Evolutionary conservation across 805 yeast species (phyloP).

Genomic region (Lipomyces mesembrius): DNA sequence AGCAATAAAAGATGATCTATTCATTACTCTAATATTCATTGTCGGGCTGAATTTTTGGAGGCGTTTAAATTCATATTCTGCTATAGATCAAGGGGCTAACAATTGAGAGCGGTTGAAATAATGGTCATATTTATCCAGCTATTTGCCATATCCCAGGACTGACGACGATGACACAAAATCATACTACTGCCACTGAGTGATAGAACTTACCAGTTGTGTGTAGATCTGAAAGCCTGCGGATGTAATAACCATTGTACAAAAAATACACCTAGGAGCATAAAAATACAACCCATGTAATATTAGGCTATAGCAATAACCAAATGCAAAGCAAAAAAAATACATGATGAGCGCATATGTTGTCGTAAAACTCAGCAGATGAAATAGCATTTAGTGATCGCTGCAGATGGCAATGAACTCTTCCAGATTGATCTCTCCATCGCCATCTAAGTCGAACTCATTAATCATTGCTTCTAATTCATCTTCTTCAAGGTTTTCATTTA

Average conservation of each 20-base stretch:
- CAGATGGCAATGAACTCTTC: slow-evolving; percentile 90
- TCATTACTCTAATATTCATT: background rate
- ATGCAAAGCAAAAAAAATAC: slow-evolving; percentile 5
- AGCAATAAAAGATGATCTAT: background rate
- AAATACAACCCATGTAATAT: background rate
- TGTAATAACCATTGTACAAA: background rate
- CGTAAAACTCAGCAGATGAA: background rate
- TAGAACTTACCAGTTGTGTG: background rate
- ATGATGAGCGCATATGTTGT: background rate
- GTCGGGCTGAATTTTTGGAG: background rate
- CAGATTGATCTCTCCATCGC: slow-evolving; percentile 91
- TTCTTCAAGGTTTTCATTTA: slow-evolving; percentile 90
- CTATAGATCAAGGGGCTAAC: slow-evolving; percentile 5
- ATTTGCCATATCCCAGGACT: background rate
- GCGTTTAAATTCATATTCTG: background rate
- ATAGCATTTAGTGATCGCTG: slow-evolving; percentile 55
- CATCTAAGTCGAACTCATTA: slow-evolving; percentile 87
- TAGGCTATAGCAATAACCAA: background rate
- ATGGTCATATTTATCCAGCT: background rate
- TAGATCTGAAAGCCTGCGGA: background rate
- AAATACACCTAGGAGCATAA: background rate
- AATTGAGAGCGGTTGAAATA: slow-evolving; percentile 23
- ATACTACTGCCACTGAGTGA: background rate
- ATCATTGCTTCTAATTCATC: slow-evolving; percentile 96
- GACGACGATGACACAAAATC: background rate